These are phyloP conservation scores for Didymella sp. DNA, from an alignment of 2,329 filamentous ascomycete species.

Conservation along the genomic window DNA sequence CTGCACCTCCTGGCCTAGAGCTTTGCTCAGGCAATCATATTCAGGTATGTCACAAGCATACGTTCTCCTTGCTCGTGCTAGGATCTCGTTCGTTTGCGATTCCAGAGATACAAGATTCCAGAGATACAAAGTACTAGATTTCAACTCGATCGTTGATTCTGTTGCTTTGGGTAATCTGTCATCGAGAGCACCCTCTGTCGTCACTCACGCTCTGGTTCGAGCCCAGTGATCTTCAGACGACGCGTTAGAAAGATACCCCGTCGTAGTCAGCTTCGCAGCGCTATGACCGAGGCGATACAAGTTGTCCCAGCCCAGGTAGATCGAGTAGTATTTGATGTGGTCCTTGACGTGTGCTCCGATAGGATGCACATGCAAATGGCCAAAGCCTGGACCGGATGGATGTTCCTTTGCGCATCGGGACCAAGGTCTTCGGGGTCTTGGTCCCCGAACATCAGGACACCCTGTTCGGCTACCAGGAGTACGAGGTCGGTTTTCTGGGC, in stretches of 20 bases:
- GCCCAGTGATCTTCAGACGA: constrained; percentile 53
- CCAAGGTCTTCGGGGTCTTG: constrained; percentile 57
- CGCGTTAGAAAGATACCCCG: constrained; percentile 59
- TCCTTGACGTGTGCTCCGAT: constrained; percentile 38
- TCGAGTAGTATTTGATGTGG: constrained; percentile 36
- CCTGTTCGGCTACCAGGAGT: constrained; percentile 42
- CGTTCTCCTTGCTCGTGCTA: background rate
- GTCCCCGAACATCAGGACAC: constrained; percentile 56
- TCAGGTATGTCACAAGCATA: background rate
- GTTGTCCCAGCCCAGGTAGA: constrained; percentile 36
- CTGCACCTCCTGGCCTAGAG: background rate
- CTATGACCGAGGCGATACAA: constrained; percentile 36
- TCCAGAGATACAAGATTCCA: background rate
- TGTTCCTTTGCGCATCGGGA: constrained; percentile 52
- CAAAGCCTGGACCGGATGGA: constrained; percentile 57
- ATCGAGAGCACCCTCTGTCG: background rate
- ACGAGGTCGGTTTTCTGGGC: constrained; percentile 58
- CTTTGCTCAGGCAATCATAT: background rate
- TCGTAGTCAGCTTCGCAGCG: constrained; percentile 48
- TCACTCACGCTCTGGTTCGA: constrained; percentile 31
- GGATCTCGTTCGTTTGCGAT: background rate
- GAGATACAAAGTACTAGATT: no score
- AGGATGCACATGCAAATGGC: constrained; percentile 36
- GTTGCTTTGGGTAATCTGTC: background rate
- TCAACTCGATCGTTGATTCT: background rate